phyloP scores from a whole-genome alignment of 2,329 filamentous ascomycete species.

The Rhytidhysteron rufulum region DNA sequence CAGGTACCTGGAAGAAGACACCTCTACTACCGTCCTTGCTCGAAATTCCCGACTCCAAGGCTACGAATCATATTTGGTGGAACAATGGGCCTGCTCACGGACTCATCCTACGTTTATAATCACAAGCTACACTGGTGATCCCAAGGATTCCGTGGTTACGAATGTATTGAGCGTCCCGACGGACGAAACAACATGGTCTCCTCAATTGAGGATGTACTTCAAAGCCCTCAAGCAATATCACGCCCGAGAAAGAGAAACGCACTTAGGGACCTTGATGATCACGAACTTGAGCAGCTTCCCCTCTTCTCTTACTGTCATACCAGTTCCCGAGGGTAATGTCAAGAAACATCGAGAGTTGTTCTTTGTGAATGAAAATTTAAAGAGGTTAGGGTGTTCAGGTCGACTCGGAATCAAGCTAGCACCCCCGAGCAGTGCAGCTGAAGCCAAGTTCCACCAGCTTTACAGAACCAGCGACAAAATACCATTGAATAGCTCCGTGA shows the following conservation, averaged over 20 bases:
- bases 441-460: slow-evolving; percentile 86
- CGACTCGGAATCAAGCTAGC: slow-evolving; percentile 79
- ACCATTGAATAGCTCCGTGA: slow-evolving; percentile 70
- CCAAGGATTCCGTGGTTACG: slow-evolving; percentile 71
- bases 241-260: slow-evolving; percentile 76
- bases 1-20: slow-evolving; percentile 78
- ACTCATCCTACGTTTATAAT: slow-evolving; percentile 88
- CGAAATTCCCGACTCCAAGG: slow-evolving; percentile 67
- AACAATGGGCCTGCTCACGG: slow-evolving; percentile 96
- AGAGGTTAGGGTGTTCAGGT: slow-evolving; percentile 86
- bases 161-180: slow-evolving; percentile 77
- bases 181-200: slow-evolving; percentile 76
- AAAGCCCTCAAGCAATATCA: slow-evolving; percentile 80
- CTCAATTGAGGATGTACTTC: slow-evolving; percentile 76
- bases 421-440: slow-evolving; percentile 72
- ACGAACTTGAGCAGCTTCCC: slow-evolving; percentile 92
- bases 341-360: slow-evolving; percentile 76
- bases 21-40: slow-evolving; percentile 69
- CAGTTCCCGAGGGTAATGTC: slow-evolving; percentile 82
- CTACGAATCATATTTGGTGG: slow-evolving; percentile 91
- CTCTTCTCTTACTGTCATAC: slow-evolving; percentile 86
- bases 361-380: slow-evolving; percentile 91
- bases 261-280: slow-evolving; percentile 81
- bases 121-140: slow-evolving; percentile 86
- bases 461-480: slow-evolving; percentile 85